Conservation (phyloP, 371 early-diverging fungal species). For the Mucor circinelloides region DNA sequence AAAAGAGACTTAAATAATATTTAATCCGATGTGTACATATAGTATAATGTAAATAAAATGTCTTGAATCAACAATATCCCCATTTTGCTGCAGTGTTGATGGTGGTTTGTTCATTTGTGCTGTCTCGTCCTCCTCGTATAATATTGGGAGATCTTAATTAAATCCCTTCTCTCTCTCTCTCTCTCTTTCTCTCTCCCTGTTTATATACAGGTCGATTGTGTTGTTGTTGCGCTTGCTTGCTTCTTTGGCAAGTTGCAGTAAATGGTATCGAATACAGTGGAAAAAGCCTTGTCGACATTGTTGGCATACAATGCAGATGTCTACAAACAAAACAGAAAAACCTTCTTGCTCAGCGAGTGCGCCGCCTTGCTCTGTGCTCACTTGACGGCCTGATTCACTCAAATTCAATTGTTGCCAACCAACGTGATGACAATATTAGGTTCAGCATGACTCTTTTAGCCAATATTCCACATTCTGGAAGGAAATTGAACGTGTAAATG, state of each 20-base stretch:
- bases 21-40: neutral
- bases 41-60: neutral
- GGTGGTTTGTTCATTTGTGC: neutral
- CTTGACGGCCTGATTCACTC: slow-evolving; percentile 69
- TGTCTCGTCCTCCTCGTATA: neutral
- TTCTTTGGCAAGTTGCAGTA: slow-evolving; percentile 12
- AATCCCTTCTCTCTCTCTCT: neutral
- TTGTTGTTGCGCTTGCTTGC: neutral
- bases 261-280: slow-evolving; percentile 19
- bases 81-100: neutral
- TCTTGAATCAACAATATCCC: neutral
- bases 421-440: slow-evolving; percentile 91
- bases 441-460: slow-evolving; percentile 95
- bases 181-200: neutral
- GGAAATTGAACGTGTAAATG: slow-evolving; percentile 92
- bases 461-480: slow-evolving; percentile 91
- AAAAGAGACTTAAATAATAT: slow-evolving; percentile 29
- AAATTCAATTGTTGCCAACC: slow-evolving; percentile 99
- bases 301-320: slow-evolving; percentile 87
- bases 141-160: slow-evolving; percentile 6
- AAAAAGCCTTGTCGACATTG: slow-evolving; percentile 91
- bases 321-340: slow-evolving; percentile 87
- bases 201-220: neutral
- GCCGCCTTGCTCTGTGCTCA: slow-evolving; percentile 71
- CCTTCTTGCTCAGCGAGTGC: slow-evolving; percentile 80